Percentiles rank a stretch among this genome's conserved stretches.
Conservation (phyloP, 2,329 filamentous ascomycete genomes). For the Fusarium algeriense region DNA sequence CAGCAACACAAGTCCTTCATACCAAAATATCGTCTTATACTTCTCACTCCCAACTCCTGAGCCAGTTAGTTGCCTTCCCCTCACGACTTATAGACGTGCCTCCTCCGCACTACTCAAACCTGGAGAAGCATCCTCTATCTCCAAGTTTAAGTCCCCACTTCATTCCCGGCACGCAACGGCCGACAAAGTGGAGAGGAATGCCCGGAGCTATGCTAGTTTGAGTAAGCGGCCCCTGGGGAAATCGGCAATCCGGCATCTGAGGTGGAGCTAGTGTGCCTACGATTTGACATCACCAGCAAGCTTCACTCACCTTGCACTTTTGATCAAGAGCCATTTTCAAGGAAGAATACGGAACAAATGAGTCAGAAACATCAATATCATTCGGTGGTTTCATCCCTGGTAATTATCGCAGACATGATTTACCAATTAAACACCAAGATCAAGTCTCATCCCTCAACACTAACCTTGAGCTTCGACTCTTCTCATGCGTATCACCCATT, state of each 20-base stretch:
- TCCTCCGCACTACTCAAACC: slow-evolving; percentile 27
- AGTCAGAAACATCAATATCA: not conserved
- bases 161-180: slow-evolving; percentile 37
- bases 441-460: not conserved
- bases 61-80: not conserved
- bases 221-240: slow-evolving; percentile 8
- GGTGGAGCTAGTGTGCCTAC: slow-evolving; percentile 14
- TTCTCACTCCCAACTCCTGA: not conserved
- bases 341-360: not conserved
- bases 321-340: not conserved
- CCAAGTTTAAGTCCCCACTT: not conserved
- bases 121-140: slow-evolving; percentile 17
- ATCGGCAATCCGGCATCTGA: slow-evolving; percentile 45
- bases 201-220: slow-evolving; percentile 25
- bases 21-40: not conserved
- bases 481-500: slow-evolving; percentile 7
- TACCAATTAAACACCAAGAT: not conserved
- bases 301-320: slow-evolving; percentile 3
- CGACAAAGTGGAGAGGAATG: slow-evolving; percentile 19
- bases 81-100: not conserved
- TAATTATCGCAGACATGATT: not conserved
- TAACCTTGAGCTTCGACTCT: not conserved
- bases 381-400: not conserved
- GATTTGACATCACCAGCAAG: slow-evolving; percentile 30
- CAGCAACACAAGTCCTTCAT: not conserved